Evolutionary conservation across 1,284 basidiomycete genomes (phyloP).

Genomic region (Apiotrichum gamsii): DNA sequence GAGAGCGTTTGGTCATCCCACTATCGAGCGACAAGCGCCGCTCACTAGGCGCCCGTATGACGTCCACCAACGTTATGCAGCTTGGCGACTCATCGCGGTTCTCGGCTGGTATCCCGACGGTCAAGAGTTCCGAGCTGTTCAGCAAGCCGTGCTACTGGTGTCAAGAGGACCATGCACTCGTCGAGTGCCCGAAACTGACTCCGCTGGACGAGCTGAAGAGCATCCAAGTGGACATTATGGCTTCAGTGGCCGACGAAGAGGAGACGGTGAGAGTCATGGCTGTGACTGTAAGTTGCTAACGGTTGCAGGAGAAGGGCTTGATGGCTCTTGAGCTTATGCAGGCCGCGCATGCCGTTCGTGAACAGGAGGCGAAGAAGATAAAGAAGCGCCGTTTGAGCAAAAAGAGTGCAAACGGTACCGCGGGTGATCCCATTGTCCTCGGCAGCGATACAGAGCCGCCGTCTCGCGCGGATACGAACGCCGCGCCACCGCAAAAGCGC

Average conservation of each 20-base stretch:
- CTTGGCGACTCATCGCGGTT: constrained; percentile 15
- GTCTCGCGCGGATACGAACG: no score
- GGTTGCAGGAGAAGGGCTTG: neutral
- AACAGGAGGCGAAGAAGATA: neutral
- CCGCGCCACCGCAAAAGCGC: neutral
- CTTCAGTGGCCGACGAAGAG: neutral
- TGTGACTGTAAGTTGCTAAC: neutral
- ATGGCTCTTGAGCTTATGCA: constrained; percentile 4
- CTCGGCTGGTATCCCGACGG: neutral
- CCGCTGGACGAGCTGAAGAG: neutral
- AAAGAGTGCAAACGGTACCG: no score
- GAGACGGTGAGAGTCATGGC: constrained; percentile 8
- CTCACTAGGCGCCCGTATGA: no score
- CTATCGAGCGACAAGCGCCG: neutral
- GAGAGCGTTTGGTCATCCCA: neutral
- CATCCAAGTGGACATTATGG: neutral
- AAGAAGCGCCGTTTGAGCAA: no score
- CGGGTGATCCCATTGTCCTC: neutral
- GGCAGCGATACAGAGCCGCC: neutral
- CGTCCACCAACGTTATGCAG: constrained; percentile 2
- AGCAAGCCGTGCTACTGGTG: constrained; percentile 8
- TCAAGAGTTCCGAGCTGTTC: neutral
- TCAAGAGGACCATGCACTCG: constrained; percentile 1
- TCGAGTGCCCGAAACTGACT: constrained; percentile 6
- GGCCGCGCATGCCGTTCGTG: no score